These are phyloP conservation scores for Purpureocillium takamizusanense DNA, from an alignment of 2,329 filamentous ascomycete genomes.

Conservation along the genomic window DNA sequence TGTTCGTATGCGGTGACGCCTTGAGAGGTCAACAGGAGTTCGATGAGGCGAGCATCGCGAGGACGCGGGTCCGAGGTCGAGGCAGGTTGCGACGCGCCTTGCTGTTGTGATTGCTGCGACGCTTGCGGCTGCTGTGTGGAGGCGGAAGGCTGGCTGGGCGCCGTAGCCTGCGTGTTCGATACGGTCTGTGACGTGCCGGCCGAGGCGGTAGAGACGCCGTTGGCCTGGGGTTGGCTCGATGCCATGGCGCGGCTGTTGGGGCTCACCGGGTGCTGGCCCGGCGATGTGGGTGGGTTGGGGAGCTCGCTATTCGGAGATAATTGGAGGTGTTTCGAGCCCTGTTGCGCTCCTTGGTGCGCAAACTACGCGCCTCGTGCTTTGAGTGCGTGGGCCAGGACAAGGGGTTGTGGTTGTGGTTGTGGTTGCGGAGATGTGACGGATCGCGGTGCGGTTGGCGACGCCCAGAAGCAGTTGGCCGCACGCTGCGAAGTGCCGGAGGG, in stretches of 20 bases:
- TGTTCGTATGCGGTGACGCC: conserved; percentile 74
- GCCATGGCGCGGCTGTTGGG: conserved; percentile 19
- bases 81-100: conserved; percentile 17
- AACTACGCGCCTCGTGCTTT: too few species aligned
- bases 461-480: too few species aligned
- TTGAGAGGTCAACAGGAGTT: conserved; percentile 69
- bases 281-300: too few species aligned
- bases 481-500: not conserved
- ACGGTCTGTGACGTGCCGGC: conserved; percentile 26
- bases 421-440: too few species aligned
- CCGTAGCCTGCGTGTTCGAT: conserved; percentile 24
- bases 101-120: conserved; percentile 11
- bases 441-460: too few species aligned
- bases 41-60: conserved; percentile 70
- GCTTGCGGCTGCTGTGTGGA: too few species aligned
- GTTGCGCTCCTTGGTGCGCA: too few species aligned
- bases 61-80: conserved; percentile 47
- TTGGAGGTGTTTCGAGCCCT: too few species aligned
- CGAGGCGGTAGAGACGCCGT: conserved; percentile 38
- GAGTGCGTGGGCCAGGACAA: too few species aligned
- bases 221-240: conserved; percentile 38
- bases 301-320: too few species aligned
- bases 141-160: conserved; percentile 15
- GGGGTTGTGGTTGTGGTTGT: too few species aligned
- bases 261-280: not conserved